Conservation (phyloP, 495 filamentous ascomycete species). For the Penicillium bovifimosum region DNA sequence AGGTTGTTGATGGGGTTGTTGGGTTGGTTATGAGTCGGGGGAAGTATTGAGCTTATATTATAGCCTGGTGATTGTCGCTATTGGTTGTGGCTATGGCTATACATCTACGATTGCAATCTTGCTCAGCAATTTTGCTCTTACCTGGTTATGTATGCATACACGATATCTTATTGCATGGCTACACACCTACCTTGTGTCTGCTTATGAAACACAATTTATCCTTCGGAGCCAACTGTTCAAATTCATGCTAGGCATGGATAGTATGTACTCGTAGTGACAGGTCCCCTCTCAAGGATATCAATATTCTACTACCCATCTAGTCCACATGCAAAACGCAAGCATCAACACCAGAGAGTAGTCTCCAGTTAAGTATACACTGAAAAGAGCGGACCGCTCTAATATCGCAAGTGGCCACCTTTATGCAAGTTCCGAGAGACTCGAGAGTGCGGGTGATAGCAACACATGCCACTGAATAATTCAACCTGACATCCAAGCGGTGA, state of each 20-base stretch:
- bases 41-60: conserved; percentile 13
- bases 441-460: background rate
- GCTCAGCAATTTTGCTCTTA: too few relatives aligned
- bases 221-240: too few relatives aligned
- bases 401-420: background rate
- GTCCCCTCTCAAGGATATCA: background rate
- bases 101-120: too few relatives aligned
- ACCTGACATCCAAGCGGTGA: conserved; percentile 83
- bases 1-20: conserved; percentile 39
- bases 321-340: background rate
- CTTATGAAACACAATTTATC: too few relatives aligned
- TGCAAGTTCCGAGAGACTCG: background rate
- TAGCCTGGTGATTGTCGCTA: too few relatives aligned
- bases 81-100: too few relatives aligned
- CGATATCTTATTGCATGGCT: too few relatives aligned
- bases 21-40: conserved; percentile 41
- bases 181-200: too few relatives aligned
- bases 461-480: conserved; percentile 31
- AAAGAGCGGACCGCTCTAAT: background rate
- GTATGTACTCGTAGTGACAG: background rate
- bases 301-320: background rate
- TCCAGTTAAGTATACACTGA: background rate
- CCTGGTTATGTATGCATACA: too few relatives aligned
- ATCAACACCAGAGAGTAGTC: background rate
- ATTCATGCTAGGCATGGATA: background rate